Base-by-base conservation (phyloP, 306 rosid genomes). In the Cicer bijugum region DNA sequence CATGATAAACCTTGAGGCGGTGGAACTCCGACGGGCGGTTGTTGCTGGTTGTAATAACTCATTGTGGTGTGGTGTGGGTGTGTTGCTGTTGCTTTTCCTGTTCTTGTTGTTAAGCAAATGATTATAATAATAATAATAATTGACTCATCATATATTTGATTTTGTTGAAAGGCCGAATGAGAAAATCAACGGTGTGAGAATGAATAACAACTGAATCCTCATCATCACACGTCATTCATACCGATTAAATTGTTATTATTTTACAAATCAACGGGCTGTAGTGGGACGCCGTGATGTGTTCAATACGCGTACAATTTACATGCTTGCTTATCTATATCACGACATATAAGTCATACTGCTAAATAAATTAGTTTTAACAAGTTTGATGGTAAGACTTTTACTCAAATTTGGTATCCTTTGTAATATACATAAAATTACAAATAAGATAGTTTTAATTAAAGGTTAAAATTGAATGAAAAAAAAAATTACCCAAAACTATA, bases 21-120 rank as follows among this genome's bases (percentile, higher is more conserved):
- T n/a, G 98, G 98, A 71, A 82, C 90, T 23, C 97, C 98, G 37
- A 93, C 88, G 3, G 98, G 98, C 9, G 98, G 97, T 8, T 84
- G 98, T 14, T 85, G 98, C 17, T 88, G 98, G 42, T 79, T 85
- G 89, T 87, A 87, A 68, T 90, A 75, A 60, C 97, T 92, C 98
- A 92, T 92, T 46, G 52, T 5, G 20, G n/a, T 7, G 9, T 20
- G 23, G 2, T 20, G 23, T 20, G 23, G 23, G 19, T 17, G 19
- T 17, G 19, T 1, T 17, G 19, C 9, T 63, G 15, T 7, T 63
- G 75, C 9, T 17, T 5, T 7, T 20, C 28, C 28, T n/a, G 71
- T 3, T 10, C 10, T 40, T 7, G 23, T 14, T 11, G 17, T 9
- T 6, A 1, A 20, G 9, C 2, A 8, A 23, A 35, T 48, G 6